Evolutionary conservation across 1,284 basidiomycete species (phyloP).

Genomic region (Neolentinus lepideus): DNA sequence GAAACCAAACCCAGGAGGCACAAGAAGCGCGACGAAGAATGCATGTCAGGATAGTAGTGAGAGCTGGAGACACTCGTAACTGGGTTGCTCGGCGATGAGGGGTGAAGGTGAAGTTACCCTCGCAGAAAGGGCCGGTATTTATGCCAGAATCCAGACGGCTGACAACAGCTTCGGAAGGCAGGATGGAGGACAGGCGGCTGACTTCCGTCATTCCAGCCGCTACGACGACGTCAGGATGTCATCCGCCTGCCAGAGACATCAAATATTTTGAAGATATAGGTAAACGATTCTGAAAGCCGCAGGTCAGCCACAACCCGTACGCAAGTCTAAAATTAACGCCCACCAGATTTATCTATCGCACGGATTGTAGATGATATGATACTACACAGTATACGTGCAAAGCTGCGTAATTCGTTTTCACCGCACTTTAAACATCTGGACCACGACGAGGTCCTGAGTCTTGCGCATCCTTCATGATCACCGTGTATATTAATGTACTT

Average conservation of each 20-base stretch:
- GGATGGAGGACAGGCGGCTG: not conserved
- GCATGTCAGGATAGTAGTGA: not conserved
- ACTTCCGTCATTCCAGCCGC: no score
- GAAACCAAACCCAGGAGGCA: not conserved
- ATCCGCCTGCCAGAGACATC: no score
- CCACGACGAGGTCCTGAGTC: slow-evolving; percentile 28
- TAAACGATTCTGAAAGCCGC: no score
- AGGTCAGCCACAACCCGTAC: no score
- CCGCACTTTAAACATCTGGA: slow-evolving; percentile 78
- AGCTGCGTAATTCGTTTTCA: slow-evolving; percentile 18
- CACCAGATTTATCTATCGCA: no score
- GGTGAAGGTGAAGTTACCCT: not conserved
- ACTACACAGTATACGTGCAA: no score
- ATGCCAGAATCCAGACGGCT: not conserved
- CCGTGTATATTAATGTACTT: slow-evolving; percentile 76
- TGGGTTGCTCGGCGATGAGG: not conserved
- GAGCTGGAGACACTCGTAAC: not conserved
- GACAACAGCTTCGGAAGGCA: not conserved
- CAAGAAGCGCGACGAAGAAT: not conserved
- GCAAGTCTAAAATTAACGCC: no score
- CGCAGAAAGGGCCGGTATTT: not conserved
- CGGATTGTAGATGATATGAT: no score
- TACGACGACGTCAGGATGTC: no score
- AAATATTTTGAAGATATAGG: no score
- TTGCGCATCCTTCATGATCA: slow-evolving; percentile 33